phyloP scores from a whole-genome alignment of 495 filamentous ascomycete species.

The Penicillium turbatum region DNA sequence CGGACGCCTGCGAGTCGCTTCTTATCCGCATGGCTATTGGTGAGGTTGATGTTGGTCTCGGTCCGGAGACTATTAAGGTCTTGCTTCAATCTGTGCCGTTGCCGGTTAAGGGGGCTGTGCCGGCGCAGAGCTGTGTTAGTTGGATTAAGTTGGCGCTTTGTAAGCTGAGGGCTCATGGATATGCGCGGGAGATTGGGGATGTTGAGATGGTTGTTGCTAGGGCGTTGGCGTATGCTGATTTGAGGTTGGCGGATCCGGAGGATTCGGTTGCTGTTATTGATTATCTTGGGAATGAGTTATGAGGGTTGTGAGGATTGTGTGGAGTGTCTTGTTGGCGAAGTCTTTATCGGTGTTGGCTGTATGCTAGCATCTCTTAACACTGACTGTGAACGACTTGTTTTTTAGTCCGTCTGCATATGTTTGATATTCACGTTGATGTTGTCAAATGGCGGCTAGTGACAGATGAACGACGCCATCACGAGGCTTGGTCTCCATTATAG shows the following conservation, averaged over 20 bases:
- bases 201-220: not conserved
- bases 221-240: conserved; percentile 4
- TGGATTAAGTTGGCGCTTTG: not conserved
- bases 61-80: not conserved
- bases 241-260: not conserved
- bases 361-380: not conserved
- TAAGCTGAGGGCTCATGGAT: not conserved
- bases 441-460: not conserved
- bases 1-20: not conserved
- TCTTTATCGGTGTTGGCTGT: not conserved
- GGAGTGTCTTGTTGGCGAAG: too few species aligned
- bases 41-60: not conserved
- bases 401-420: not conserved
- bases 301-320: not conserved
- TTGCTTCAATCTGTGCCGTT: not conserved
- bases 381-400: too few species aligned
- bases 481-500: not conserved
- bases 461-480: not conserved
- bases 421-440: not conserved
- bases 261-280: not conserved
- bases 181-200: not conserved
- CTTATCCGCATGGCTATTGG: not conserved
- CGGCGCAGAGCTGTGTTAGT: conserved; percentile 3
- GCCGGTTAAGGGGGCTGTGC: not conserved
- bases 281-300: not conserved